Conservation (phyloP, 2,329 filamentous ascomycete species). For the Pseudofabraea citricarpa region DNA sequence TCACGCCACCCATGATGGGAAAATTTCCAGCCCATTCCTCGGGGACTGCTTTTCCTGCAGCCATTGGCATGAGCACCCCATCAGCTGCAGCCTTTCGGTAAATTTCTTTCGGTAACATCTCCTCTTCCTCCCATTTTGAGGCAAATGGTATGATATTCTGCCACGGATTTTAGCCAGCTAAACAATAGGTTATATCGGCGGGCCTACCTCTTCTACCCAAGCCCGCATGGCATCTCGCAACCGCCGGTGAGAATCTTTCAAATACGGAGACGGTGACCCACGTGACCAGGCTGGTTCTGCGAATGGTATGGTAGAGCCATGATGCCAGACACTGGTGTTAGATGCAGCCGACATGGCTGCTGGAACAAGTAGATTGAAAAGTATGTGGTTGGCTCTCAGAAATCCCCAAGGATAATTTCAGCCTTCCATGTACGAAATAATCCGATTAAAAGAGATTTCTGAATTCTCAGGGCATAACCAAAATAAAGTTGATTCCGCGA, state of each 20-base stretch:
- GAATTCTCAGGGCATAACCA: too few species aligned
- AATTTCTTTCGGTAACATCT: neutral
- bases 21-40: constrained; percentile 4
- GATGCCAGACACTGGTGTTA: neutral
- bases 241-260: neutral
- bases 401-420: neutral
- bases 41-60: neutral
- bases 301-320: neutral
- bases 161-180: neutral
- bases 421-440: too few species aligned
- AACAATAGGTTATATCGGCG: neutral
- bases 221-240: neutral
- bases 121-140: neutral
- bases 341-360: neutral
- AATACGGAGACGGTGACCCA: neutral
- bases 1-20: constrained; percentile 23
- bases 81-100: neutral
- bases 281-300: neutral
- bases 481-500: too few species aligned
- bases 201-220: neutral
- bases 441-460: too few species aligned
- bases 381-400: neutral
- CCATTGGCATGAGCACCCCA: neutral
- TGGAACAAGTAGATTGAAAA: neutral
- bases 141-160: neutral